These are phyloP conservation scores for Diversispora eburnea DNA, from an alignment of 192 early-diverging fungal genomes.

Conservation along the genomic window DNA sequence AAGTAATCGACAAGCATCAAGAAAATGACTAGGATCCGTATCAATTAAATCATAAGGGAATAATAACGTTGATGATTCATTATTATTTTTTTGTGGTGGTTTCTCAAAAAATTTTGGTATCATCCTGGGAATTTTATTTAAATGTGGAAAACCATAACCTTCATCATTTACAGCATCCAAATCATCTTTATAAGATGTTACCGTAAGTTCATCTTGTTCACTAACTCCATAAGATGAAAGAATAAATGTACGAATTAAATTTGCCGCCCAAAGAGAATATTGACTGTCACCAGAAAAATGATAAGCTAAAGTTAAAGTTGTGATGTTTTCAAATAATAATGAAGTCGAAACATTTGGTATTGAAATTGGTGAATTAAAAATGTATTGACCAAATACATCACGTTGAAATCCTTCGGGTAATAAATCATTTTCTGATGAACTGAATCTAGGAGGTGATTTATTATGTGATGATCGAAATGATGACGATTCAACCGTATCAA, in stretches of 20 bases:
- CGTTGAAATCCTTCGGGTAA: slow-evolving; percentile 14
- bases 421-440: slow-evolving; percentile 35
- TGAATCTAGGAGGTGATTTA: neutral
- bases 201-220: slow-evolving; percentile 47
- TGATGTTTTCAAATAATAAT: slow-evolving; percentile 50
- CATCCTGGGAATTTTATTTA: slow-evolving; percentile 48
- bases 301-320: slow-evolving; percentile 49
- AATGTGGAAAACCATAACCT: slow-evolving; percentile 57
- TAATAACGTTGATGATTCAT: neutral
- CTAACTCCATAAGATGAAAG: slow-evolving; percentile 42
- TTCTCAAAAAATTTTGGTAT: slow-evolving; percentile 39
- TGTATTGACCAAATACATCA: slow-evolving; percentile 30
- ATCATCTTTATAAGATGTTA: slow-evolving; percentile 42
- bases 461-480: neutral
- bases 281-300: slow-evolving; percentile 51
- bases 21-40: slow-evolving; percentile 46
- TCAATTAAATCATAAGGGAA: slow-evolving; percentile 43
- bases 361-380: slow-evolving; percentile 2
- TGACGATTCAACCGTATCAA: neutral
- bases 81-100: neutral
- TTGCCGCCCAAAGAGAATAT: slow-evolving; percentile 52
- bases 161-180: slow-evolving; percentile 55
- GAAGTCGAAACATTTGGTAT: slow-evolving; percentile 32
- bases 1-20: slow-evolving; percentile 53
- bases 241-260: slow-evolving; percentile 50